Percentiles rank a stretch among this genome's conserved stretches.
Conservation (phyloP, 2,329 filamentous ascomycete genomes). For the Pseudocercospora crystallina region DNA sequence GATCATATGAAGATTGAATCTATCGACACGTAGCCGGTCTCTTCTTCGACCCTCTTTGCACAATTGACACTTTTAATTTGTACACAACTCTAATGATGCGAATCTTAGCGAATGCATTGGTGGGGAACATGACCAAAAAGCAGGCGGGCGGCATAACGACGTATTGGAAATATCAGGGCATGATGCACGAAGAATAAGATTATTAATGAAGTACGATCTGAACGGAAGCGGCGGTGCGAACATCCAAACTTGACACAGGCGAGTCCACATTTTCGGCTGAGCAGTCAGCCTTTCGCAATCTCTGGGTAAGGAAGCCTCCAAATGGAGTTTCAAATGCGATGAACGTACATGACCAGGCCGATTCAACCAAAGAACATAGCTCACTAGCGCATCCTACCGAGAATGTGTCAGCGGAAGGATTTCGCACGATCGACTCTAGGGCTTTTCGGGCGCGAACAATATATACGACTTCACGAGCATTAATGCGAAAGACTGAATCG, state of each 20-base stretch:
- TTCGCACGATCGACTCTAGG: not conserved
- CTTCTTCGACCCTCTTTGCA: not conserved
- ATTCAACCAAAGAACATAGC: not conserved
- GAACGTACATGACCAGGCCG: not conserved
- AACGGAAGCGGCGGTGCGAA: too few species aligned
- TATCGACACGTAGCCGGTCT: not conserved
- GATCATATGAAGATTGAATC: conserved; percentile 2
- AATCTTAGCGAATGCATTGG: too few species aligned
- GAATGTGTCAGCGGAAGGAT: not conserved
- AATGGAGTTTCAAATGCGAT: not conserved
- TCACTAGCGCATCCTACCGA: not conserved
- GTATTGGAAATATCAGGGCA: too few species aligned
- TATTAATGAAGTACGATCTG: too few species aligned
- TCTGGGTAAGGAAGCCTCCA: too few species aligned
- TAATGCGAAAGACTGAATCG: not conserved
- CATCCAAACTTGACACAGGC: too few species aligned
- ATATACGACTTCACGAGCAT: not conserved
- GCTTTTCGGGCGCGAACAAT: not conserved
- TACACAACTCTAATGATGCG: not conserved
- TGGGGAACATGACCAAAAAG: too few species aligned
- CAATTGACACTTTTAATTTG: not conserved
- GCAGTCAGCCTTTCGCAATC: too few species aligned
- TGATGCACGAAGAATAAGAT: too few species aligned
- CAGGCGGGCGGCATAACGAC: too few species aligned
- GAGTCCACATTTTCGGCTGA: too few species aligned